phyloP scores from a whole-genome alignment of 352 stramenopile species.

The Phytophthora macrochlamydospora region DNA sequence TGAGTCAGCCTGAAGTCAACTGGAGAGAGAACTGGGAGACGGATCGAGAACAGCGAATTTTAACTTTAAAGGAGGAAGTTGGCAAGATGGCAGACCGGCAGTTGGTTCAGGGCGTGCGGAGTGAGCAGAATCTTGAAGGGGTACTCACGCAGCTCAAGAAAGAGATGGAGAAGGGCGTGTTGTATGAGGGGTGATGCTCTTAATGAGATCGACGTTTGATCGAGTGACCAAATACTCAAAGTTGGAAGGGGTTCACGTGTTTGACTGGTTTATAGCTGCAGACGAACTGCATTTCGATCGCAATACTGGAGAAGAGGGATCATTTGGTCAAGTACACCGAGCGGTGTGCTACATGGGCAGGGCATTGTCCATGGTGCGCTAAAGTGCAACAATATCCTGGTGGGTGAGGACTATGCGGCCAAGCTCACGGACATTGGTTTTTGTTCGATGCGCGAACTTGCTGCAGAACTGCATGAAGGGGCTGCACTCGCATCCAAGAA shows the following conservation, averaged over 20 bases:
- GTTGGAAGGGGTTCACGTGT: not conserved
- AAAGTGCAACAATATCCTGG: too few relatives aligned
- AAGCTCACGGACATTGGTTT: too few relatives aligned
- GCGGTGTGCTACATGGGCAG: not conserved
- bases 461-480: constrained; percentile 11
- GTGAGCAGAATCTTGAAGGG: not conserved
- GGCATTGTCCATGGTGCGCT: too few relatives aligned
- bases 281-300: not conserved
- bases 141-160: not conserved
- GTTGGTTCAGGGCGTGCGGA: not conserved
- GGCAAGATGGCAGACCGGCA: not conserved
- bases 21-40: constrained; percentile 2
- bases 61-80: not conserved
- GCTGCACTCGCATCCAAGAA: not conserved
- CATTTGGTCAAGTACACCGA: not conserved
- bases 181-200: not conserved
- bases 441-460: not conserved
- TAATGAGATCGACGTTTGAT: not conserved
- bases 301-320: not conserved
- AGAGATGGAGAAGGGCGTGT: not conserved
- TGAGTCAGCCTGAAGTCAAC: not conserved
- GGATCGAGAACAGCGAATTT: not conserved
- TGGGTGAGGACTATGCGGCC: too few relatives aligned
- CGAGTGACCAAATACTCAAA: not conserved
- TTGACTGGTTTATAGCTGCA: constrained; percentile 2